Base-by-base conservation (phyloP, 2,329 filamentous ascomycete genomes). In the Aspergillus vadensis region DNA sequence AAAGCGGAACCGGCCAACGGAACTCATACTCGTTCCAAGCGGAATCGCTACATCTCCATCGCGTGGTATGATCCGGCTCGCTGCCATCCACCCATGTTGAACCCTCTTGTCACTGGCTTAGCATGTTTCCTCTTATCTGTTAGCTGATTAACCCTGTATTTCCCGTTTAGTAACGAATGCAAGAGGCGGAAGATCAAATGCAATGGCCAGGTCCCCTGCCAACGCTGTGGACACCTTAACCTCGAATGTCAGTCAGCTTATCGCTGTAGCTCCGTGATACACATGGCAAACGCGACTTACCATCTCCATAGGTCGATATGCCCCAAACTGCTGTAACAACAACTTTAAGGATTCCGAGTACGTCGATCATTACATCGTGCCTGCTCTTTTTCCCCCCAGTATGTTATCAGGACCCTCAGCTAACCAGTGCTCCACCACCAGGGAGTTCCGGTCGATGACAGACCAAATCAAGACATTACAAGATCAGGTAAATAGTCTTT, bases 321-420 rank as follows among this genome's bases (percentile, higher is more conserved):
- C 86, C 62, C 85, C 86, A 5, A 89, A 88, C 70, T 88, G 86
- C 78, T 88, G 86, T 74, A 81, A 77, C 63, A 93, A 86, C 80
- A 92, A 86, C 75, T 92, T 97, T 83, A 95, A 94, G 76, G 93
- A 97, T 70, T 92, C 92, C 50, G 91, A 96, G 81, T 84, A 74
- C 61, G 81, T 72, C 19, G 5, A 38, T 50, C n/a, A 10, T 10
- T 14, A 36, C 19, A 21, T 10, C 12, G 15, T 5, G 14, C 12
- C n/a, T 5, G 14, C 44, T 32, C n/a, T 39, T 38, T 17, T 57
- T 36, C 38, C 49, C 19, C 21, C 36, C 48, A 47, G 39, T 43
- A 10, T 50, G 32, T 21, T 19, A 9, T 41, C 15, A n/a, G 25
- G 49, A 19, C 47, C 23, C 17, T 15, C 21, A 15, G 51, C 64